Conservation (phyloP, 2,329 filamentous ascomycete species). For the Penicillium digitatum region DNA sequence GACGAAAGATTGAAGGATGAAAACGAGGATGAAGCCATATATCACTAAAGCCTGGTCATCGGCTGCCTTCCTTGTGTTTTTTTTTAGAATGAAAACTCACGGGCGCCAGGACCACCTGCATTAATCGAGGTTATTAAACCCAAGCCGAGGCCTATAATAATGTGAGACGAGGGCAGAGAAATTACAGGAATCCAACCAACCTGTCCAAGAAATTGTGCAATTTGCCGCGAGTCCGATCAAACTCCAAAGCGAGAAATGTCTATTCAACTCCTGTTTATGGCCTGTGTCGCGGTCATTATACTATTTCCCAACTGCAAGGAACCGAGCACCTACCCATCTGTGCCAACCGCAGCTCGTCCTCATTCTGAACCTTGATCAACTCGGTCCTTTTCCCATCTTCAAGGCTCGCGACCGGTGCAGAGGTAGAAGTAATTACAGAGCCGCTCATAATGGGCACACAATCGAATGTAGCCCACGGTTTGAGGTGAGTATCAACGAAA, state of each 20-base stretch:
- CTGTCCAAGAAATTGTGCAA: constrained; percentile 51
- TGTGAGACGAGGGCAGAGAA: not conserved
- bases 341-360: constrained; percentile 43
- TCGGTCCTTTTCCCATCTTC: not conserved
- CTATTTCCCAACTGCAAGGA: not conserved
- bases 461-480: not conserved
- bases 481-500: not conserved
- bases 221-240: constrained; percentile 50
- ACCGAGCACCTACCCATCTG: constrained; percentile 42
- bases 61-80: not conserved
- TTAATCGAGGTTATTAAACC: constrained; percentile 48
- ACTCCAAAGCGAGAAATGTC: constrained; percentile 48
- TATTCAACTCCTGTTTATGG: constrained; percentile 49
- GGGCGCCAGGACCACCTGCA: constrained; percentile 47
- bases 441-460: not conserved
- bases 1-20: constrained; percentile 47
- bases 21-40: constrained; percentile 50
- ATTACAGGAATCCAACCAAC: constrained; percentile 13
- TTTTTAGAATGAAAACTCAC: constrained; percentile 16
- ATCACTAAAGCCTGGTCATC: constrained; percentile 38
- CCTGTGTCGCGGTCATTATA: constrained; percentile 27
- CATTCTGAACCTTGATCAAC: constrained; percentile 27
- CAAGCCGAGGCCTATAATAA: constrained; percentile 37
- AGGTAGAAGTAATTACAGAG: not conserved
- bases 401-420: not conserved